Evolutionary conservation across 768 basidiomycete species (phyloP), one percentile per base, ranked within the genome.

Genomic region (Tephrocybe sp.): DNA sequence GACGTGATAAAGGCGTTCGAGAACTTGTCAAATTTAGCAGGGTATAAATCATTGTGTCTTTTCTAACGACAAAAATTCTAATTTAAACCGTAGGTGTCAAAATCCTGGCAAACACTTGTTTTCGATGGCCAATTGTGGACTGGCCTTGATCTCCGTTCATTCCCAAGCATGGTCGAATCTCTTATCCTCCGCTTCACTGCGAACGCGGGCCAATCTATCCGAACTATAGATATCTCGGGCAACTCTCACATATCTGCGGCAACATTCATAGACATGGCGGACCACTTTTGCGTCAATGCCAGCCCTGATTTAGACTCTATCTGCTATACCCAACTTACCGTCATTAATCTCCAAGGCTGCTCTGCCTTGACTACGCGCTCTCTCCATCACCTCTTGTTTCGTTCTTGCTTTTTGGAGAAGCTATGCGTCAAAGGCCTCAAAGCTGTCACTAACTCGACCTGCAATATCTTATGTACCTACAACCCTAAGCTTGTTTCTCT

Each of bases 101-200:
- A 79, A 61, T 60, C 73, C 9, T 95, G 92, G 91, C 82, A 79
- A 45, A 63, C 69, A 2, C 78, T 94, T 31, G 82, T 84, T 21
- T 82, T 85, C 57, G 93, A 95, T 63, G 92, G 92, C 12, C 88
- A 92, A 59, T 74, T 94, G n/a, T 94, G 93, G 93, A 59, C 68
- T 37, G 61, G 76, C 48, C 70, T 90, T 27, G 77, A 88, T 61
- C 71, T 92, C 27, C 75, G 64, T 16, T 66, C 82, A 1, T 87
- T 89, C 62, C 80, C 87, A 12, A 69, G 73, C 30, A 61, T 85
- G 6, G 75, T 84, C 11, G 59, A 72, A 39, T 61, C 67, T 19
- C 66, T 83, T 42, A 61, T 92, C 31, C 54, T 73, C 29, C 77
- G 76, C 30, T 67, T 94, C 23, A 69, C 80, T 31, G 59, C 73